Conservation (phyloP, 23 red algal genomes). For the Pyropia haitanensis region DNA sequence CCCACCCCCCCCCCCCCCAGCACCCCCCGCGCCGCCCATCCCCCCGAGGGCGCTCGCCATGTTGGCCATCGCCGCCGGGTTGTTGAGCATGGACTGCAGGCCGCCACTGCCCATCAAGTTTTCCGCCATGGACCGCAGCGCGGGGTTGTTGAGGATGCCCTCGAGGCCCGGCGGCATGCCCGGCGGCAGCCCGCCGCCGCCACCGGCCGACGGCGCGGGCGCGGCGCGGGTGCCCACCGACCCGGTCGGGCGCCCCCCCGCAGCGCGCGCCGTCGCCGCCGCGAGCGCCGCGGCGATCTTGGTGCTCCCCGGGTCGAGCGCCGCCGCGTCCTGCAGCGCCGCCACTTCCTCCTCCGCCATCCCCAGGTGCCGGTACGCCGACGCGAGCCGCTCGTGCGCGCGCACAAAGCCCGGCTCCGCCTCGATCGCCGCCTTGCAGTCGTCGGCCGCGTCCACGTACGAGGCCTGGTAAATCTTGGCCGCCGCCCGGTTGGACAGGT, state of each 20-base stretch:
- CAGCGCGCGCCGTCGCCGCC: neutral
- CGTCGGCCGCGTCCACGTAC: conserved; percentile 35
- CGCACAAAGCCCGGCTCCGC: conserved; percentile 47
- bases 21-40: neutral
- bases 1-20: too few species aligned
- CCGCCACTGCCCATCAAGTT: neutral
- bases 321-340: conserved; percentile 15
- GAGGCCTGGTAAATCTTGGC: conserved; percentile 42
- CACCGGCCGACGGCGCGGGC: neutral
- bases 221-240: neutral
- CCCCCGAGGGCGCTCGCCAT: neutral
- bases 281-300: neutral
- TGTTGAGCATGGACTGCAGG: conserved; percentile 4
- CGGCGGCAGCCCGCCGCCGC: neutral
- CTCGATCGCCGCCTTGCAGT: conserved; percentile 45
- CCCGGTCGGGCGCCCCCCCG: neutral
- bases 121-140: neutral
- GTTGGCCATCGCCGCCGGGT: neutral
- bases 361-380: conserved; percentile 53
- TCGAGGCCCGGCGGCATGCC: conserved; percentile 6
- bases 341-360: conserved; percentile 41
- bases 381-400: conserved; percentile 62
- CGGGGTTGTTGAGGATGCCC: conserved; percentile 6
- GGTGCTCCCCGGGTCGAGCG: conserved; percentile 15
- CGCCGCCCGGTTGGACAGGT: conserved; percentile 72